Base-by-base conservation (phyloP, 2,329 filamentous ascomycete genomes). In the Claviceps sp. region DNA sequence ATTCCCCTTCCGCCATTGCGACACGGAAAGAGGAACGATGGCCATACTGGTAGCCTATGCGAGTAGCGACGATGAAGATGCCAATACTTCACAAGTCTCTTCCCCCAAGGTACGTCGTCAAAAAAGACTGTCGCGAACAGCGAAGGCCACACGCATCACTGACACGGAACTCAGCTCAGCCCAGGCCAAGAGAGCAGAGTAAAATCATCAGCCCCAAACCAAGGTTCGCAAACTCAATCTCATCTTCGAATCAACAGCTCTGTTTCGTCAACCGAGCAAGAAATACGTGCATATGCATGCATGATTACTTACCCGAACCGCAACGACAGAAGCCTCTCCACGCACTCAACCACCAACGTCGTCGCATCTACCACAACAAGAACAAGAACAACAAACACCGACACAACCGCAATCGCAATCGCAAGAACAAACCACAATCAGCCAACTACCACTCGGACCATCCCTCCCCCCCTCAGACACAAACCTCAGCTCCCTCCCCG, bases 51-150 rank as follows among this genome's bases (percentile, higher is more conserved):
- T 78, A 7, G 67, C 60, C 37, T 78, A 78, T 55, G 73, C 67
- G 14, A 78, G 75, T 57, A 77, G 74, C 52, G 73, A 76, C 44
- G 75, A 76, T 1, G 74, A 75, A 5, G 69, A 72, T 3, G 70
- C 70, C 2, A 30, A 11, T 22, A 37, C 51, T 22, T 45, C 16
- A 18, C 43, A 50, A 37, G 30, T 18, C 9, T 24, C 22, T 13
- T 48, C 48, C 4, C 38, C 48, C 20, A 47, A 48, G 48, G 53
- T 50, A 53, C 8, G 41, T 26, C 7, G 18, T 24, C 44, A 42
- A 13, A 14, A 16, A 9, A 11, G 5, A 44, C 20, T 40, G 11
- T 3, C 37, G 13, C 18, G 3, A 20, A 34, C 2, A 22, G 11
- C 18, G 5, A 47, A n/a, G 22, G 1, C 6, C 42, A n/a, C n/a